phyloP scores from a whole-genome alignment of 345 rosid genomes.

The Rhizophora mangle region DNA sequence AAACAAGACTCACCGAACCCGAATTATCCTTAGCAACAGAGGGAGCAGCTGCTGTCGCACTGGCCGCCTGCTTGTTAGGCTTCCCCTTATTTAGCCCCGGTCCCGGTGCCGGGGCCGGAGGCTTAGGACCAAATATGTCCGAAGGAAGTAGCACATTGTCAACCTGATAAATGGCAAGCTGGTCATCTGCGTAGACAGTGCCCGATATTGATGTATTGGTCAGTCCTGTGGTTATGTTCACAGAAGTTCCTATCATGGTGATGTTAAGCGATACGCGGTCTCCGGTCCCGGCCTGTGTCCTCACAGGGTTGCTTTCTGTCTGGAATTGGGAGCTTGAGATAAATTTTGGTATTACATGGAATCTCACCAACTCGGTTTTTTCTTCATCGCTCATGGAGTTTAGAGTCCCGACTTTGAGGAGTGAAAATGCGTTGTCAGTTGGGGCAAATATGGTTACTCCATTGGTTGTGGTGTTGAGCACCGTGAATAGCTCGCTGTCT shows the following conservation, averaged over 20 bases:
- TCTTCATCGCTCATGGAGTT: slow-evolving; percentile 24
- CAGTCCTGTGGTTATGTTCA: slow-evolving; percentile 33
- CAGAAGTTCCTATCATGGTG: slow-evolving; percentile 25
- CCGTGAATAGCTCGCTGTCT: slow-evolving; percentile 6
- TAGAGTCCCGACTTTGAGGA: slow-evolving; percentile 23
- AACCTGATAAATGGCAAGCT: slow-evolving; percentile 39
- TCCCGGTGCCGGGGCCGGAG: slow-evolving; percentile 21
- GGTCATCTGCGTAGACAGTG: slow-evolving; percentile 32
- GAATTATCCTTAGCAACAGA: slow-evolving; percentile 11
- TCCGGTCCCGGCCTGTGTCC: slow-evolving; percentile 39
- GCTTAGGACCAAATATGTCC: slow-evolving; percentile 27
- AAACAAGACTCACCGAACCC: neutral
- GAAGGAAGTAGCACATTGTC: slow-evolving; percentile 39
- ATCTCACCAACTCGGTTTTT: slow-evolving; percentile 40
- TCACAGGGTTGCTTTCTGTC: slow-evolving; percentile 43
- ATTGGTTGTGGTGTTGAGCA: slow-evolving; percentile 29
- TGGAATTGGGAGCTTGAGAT: slow-evolving; percentile 39
- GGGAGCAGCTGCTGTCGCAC: slow-evolving; percentile 6
- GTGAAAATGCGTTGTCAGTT: slow-evolving; percentile 21
- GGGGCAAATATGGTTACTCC: slow-evolving; percentile 32
- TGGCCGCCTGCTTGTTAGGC: slow-evolving; percentile 6
- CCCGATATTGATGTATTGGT: slow-evolving; percentile 29
- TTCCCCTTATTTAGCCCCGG: slow-evolving; percentile 1
- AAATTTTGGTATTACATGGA: slow-evolving; percentile 35
- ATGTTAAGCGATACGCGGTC: slow-evolving; percentile 31